A percentile compares a stretch with the other conserved stretches of the same genome.
These are phyloP conservation scores for Mollisiaceae sp. DNA, from an alignment of 2,329 filamentous ascomycete species.

Conservation along the genomic window DNA sequence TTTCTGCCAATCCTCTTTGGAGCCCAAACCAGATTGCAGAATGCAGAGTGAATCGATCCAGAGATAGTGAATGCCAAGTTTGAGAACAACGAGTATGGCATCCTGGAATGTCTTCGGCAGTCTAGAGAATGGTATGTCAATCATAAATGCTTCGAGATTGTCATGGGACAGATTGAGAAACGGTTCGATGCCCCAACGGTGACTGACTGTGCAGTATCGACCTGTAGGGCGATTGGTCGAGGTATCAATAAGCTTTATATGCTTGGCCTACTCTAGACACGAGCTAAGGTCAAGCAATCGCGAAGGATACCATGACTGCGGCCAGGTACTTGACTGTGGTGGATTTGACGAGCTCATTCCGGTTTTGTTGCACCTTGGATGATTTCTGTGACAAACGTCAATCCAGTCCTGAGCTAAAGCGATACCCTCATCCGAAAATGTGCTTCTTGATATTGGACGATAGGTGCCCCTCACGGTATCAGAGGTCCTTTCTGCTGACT, in stretches of 20 bases:
- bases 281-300: neutral
- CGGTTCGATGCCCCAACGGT: neutral
- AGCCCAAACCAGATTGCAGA: slow-evolving; percentile 5
- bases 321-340: neutral
- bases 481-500: neutral
- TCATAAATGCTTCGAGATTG: neutral
- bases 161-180: neutral
- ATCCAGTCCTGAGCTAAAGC: neutral
- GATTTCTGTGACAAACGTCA: neutral
- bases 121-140: neutral
- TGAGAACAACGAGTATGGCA: neutral
- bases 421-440: neutral
- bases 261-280: neutral
- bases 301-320: neutral
- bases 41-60: slow-evolving; percentile 19
- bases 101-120: slow-evolving; percentile 11
- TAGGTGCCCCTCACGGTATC: neutral
- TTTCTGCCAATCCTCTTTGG: slow-evolving; percentile 7
- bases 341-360: neutral
- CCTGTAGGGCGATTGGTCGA: neutral
- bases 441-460: neutral
- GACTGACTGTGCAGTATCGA: slow-evolving; percentile 5
- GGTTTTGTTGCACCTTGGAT: neutral
- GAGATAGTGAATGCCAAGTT: neutral
- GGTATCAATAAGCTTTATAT: neutral